Percentiles rank a stretch among this genome's conserved stretches.
Conservation (phyloP, 2,329 filamentous ascomycete genomes). For the Huntiella omanensis region DNA sequence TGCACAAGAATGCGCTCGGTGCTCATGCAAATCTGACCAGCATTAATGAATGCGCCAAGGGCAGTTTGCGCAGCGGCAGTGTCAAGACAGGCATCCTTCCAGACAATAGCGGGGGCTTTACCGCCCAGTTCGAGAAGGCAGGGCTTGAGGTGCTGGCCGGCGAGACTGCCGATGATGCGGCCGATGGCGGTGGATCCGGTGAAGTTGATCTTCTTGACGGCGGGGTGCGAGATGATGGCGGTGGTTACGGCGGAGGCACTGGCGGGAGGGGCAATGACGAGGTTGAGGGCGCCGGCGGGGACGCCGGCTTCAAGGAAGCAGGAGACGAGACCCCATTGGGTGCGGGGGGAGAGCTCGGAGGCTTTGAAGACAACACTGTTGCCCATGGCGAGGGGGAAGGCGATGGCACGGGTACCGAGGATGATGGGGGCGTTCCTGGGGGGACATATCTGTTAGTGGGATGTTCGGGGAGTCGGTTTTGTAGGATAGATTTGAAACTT, state of each 20-base stretch:
- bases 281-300: conserved; percentile 54
- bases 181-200: conserved; percentile 63
- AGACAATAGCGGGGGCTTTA: conserved; percentile 61
- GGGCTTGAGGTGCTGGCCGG: conserved; percentile 60
- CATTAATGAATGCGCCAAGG: conserved; percentile 52
- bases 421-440: conserved; percentile 38
- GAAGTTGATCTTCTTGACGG: conserved; percentile 68
- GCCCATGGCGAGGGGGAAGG: conserved; percentile 53
- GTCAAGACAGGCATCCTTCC: conserved; percentile 61
- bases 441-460: conserved; percentile 4
- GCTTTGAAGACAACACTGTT: conserved; percentile 61
- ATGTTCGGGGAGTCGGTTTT: background rate
- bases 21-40: conserved; percentile 71
- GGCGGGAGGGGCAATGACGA: conserved; percentile 45
- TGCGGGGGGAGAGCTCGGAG: conserved; percentile 47
- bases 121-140: conserved; percentile 67
- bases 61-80: conserved; percentile 50
- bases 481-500: conserved; percentile 14
- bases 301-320: conserved; percentile 57
- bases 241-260: conserved; percentile 50
- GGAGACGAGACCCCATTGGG: conserved; percentile 41
- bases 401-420: conserved; percentile 33
- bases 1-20: conserved; percentile 55
- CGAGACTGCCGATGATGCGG: conserved; percentile 48
- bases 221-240: conserved; percentile 45